These are phyloP conservation scores for Pterocarpus macrocarpus DNA, from an alignment of 306 rosid species.

Conservation along the genomic window DNA sequence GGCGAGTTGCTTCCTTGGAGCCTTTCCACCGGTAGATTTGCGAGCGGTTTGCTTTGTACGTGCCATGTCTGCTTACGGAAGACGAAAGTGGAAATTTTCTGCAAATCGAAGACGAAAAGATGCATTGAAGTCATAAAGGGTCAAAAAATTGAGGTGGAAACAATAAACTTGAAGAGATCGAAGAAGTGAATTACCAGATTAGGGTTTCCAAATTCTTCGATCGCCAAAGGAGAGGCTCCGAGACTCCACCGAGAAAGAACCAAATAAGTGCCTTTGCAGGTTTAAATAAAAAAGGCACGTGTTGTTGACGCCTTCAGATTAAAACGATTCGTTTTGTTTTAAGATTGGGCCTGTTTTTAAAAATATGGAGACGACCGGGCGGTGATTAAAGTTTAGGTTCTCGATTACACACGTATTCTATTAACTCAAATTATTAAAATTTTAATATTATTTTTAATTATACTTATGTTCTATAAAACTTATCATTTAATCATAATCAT, in stretches of 20 bases:
- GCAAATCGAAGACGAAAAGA: not conserved
- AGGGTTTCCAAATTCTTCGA: slow-evolving; percentile 40
- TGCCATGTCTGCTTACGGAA: slow-evolving; percentile 40
- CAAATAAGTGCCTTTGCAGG: not conserved
- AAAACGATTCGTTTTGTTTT: not conserved
- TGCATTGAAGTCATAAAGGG: not conserved
- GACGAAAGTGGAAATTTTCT: slow-evolving; percentile 17
- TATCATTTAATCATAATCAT: no score
- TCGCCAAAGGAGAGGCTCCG: not conserved
- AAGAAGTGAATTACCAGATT: slow-evolving; percentile 1
- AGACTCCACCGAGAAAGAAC: not conserved
- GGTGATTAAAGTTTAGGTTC: no score
- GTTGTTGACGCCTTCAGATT: not conserved
- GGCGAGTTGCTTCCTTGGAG: slow-evolving; percentile 58
- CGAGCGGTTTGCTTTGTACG: slow-evolving; percentile 59
- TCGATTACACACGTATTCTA: no score
- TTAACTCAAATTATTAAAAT: no score
- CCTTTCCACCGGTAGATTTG: slow-evolving; percentile 54
- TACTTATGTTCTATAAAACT: no score
- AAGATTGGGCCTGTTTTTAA: not conserved
- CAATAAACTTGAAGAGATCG: not conserved
- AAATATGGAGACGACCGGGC: no score
- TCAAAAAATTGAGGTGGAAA: not conserved
- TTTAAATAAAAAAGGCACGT: not conserved
- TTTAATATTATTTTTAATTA: no score